Evolutionary conservation across 495 filamentous ascomycete species (phyloP).

Genomic region (Terfezia boudieri): DNA sequence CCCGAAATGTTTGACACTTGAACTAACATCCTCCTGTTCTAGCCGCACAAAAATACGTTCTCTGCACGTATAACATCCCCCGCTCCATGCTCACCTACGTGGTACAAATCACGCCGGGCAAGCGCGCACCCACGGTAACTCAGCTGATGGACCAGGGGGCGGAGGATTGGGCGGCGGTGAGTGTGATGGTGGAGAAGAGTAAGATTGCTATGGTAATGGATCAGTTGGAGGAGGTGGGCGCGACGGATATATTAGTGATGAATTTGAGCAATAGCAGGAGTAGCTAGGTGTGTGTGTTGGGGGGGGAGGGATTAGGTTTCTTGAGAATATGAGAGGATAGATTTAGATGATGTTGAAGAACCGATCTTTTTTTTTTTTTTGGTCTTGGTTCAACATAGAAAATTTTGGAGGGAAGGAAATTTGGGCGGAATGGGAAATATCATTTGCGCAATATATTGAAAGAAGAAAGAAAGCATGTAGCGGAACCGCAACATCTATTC

Average conservation of each 20-base stretch:
- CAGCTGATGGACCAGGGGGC: constrained; percentile 40
- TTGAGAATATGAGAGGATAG: too few relatives aligned
- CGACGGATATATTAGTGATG: constrained; percentile 68
- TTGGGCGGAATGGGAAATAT: too few relatives aligned
- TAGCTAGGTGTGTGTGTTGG: too few relatives aligned
- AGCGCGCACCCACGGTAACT: constrained; percentile 79
- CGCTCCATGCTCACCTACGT: constrained; percentile 41
- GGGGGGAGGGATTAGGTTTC: too few relatives aligned
- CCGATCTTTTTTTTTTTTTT: too few relatives aligned
- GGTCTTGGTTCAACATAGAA: too few relatives aligned
- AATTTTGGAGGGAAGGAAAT: too few relatives aligned
- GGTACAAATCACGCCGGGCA: constrained; percentile 72
- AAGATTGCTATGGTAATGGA: constrained; percentile 80
- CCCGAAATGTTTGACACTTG: not conserved
- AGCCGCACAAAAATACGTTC: constrained; percentile 80
- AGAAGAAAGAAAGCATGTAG: too few relatives aligned
- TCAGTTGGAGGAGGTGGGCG: constrained; percentile 53
- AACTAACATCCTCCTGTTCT: not conserved
- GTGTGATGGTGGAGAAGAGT: constrained; percentile 84
- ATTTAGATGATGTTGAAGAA: too few relatives aligned
- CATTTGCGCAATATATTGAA: too few relatives aligned
- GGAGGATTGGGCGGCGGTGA: constrained; percentile 80
- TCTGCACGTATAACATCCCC: constrained; percentile 89
- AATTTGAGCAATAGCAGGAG: constrained; percentile 68
- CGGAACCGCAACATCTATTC: too few relatives aligned